phyloP scores from a whole-genome alignment of 371 early-diverging fungal genomes.

The Syncephalis plumigaleata region DNA sequence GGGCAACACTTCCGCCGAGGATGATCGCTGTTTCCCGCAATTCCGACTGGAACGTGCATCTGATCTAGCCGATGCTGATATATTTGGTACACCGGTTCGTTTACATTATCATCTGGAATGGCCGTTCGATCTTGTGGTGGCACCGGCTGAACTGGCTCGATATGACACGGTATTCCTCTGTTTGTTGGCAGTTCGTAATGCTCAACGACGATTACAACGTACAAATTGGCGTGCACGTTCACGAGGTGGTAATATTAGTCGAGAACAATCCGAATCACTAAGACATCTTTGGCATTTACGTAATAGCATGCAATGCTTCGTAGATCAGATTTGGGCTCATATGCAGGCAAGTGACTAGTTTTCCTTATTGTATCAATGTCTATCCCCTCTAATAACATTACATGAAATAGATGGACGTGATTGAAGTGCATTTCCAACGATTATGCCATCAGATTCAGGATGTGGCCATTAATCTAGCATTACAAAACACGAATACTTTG shows the following conservation, averaged over 20 bases:
- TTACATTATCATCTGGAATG: slow-evolving; percentile 40
- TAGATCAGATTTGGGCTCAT: slow-evolving; percentile 57
- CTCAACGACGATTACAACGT: slow-evolving; percentile 24
- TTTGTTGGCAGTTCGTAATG: slow-evolving; percentile 25
- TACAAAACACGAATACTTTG: no score
- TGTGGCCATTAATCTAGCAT: slow-evolving; percentile 6
- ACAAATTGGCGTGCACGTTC: slow-evolving; percentile 10
- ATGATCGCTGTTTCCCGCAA: slow-evolving; percentile 14
- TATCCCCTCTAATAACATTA: not conserved
- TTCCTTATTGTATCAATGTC: not conserved
- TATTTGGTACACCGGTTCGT: slow-evolving; percentile 29
- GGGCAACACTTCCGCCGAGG: slow-evolving; percentile 17
- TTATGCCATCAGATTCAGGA: slow-evolving; percentile 12
- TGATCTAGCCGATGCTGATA: slow-evolving; percentile 14
- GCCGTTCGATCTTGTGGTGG: slow-evolving; percentile 63
- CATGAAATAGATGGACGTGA: slow-evolving; percentile 34
- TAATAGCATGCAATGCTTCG: slow-evolving; percentile 46
- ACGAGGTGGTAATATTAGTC: slow-evolving; percentile 18
- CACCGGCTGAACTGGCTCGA: slow-evolving; percentile 26
- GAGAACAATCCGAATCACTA: no score
- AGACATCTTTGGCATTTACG: slow-evolving; percentile 12
- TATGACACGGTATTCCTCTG: slow-evolving; percentile 43
- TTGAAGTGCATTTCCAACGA: slow-evolving; percentile 22
- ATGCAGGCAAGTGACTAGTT: slow-evolving; percentile 32
- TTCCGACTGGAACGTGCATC: slow-evolving; percentile 5